Evolutionary conservation across 768 basidiomycete genomes (phyloP), one percentile per base, ranked within the genome.

Genomic region (Auricularia cornea): DNA sequence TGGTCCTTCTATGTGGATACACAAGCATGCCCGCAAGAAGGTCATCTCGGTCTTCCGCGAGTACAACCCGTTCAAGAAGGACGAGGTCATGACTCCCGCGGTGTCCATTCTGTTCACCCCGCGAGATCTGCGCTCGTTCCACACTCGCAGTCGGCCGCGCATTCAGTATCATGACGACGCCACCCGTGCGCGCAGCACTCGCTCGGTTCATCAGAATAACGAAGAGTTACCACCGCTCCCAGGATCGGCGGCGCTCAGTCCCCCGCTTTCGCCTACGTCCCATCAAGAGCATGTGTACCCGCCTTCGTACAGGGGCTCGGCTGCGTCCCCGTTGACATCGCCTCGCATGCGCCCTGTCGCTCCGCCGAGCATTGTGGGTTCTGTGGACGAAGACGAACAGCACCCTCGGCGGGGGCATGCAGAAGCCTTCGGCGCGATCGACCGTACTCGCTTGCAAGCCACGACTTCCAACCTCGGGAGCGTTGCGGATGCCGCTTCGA

Each of bases 41-140:
- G 91, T 89, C 1, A 92, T 91, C 73, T 91, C 90, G 0, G 83
- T 93, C 59, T 86, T 87, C 72, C 83, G 91, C 56, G 82, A 57
- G 54, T 31, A 57, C 28, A 57, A 57, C 20, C 54, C 54, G 26
- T 57, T 57, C 54, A 57, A 57, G 54, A 28, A 31, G 54, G 28
- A 57, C 12, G 54, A 57, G 54, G 26, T 31, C 28, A 57, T 57
- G 54, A 57, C 54, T 14, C 54, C 54, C 5, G 54, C 54, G 12
- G 54, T 57, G 12, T 57, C 54, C 1, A 57, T 57, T 26, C 28
- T 57, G 54, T 57, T 29, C 28, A 29, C 26, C 11, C 54, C 54
- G 6, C 54, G 28, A 16, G 54, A 57, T 26, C 29, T 57, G 28
- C 28, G 16, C 18, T 57, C 54, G 10, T 57, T 57, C 30, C 54